Percentiles rank a stretch among this genome's conserved stretches.
These are phyloP conservation scores for Paradendryphiella salina DNA, from an alignment of 2,329 filamentous ascomycete species.

Conservation along the genomic window DNA sequence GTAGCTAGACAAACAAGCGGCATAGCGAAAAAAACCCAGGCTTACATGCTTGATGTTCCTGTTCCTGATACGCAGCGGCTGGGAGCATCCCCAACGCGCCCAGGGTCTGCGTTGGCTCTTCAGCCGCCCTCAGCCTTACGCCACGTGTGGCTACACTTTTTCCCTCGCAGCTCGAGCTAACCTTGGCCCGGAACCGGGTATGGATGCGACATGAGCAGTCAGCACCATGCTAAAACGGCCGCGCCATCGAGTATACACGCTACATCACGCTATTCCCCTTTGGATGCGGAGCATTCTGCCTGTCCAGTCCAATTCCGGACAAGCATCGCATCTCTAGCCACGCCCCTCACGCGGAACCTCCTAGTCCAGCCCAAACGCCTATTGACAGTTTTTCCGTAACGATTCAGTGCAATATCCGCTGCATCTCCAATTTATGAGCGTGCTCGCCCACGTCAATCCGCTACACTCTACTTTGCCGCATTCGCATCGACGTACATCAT, in stretches of 20 bases:
- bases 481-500: conserved; percentile 21
- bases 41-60: conserved; percentile 1
- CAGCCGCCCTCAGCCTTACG: conserved; percentile 12
- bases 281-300: conserved; percentile 12
- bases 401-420: conserved; percentile 11
- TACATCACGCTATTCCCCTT: conserved; percentile 9
- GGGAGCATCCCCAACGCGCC: conserved; percentile 3
- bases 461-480: conserved; percentile 34
- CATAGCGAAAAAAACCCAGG: neutral
- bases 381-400: conserved; percentile 28
- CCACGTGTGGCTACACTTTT: neutral
- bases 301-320: conserved; percentile 2
- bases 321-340: conserved; percentile 8
- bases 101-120: conserved; percentile 6
- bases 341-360: conserved; percentile 3
- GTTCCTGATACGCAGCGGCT: conserved; percentile 11
- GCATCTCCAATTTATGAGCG: conserved; percentile 22
- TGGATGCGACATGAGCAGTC: neutral
- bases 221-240: neutral
- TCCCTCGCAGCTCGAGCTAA: too few relatives aligned
- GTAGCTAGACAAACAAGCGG: neutral
- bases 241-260: neutral
- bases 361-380: conserved; percentile 4
- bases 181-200: neutral
- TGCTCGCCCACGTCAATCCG: conserved; percentile 23